Evolutionary conservation across 208 protist species (phyloP), one percentile per base, ranked within the genome.

Genomic region (Leishmania turanica): DNA sequence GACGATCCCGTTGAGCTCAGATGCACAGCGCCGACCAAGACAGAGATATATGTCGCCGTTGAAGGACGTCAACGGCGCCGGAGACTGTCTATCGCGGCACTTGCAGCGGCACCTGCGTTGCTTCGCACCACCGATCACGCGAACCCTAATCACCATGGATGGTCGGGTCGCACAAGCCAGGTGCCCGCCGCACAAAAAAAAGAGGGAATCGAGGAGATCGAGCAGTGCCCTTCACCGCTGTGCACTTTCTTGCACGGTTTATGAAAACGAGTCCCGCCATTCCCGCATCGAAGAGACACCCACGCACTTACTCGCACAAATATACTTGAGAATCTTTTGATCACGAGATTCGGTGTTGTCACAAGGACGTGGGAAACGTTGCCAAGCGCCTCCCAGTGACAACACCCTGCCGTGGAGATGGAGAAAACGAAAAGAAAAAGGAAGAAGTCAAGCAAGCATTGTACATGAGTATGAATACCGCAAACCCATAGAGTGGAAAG

Each of bases 401-500:
- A 34, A 49, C 66, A 24, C 49, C 66, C 24, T 15, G 8, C 15
- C 3, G 19, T 47, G 42, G 37, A 47, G 8, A 17, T 27, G 45
- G 4, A 58, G 13, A 15, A 58, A 6, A 74, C 53, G 21, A 74
- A 37, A 31, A 74, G 0, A 58, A 56, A 74, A 56, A 71, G 37
- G 37, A 49, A 71, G 15, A 71, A 21, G 40, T 47, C 31, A 71
- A 42, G 24, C 7, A 71, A 71, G 66, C 66, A 71, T n/a, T 71
- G 66, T 71, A 71, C 66, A 71, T n/a, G 40, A 71, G 66, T 71
- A n/a, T 49, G 24, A 31, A 49, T 3, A 27, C 66, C 49, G 66
- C 21, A 71, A 24, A 71, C 66, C 24, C 66, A 69, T 34, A 71
- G 17, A 47, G 24, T 49, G 66, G 42, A 40, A 49, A 24, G 15